Percentiles rank a stretch among this genome's conserved stretches.
phyloP scores from a whole-genome alignment of 2,329 filamentous ascomycete species.

The Claviceps sp. region DNA sequence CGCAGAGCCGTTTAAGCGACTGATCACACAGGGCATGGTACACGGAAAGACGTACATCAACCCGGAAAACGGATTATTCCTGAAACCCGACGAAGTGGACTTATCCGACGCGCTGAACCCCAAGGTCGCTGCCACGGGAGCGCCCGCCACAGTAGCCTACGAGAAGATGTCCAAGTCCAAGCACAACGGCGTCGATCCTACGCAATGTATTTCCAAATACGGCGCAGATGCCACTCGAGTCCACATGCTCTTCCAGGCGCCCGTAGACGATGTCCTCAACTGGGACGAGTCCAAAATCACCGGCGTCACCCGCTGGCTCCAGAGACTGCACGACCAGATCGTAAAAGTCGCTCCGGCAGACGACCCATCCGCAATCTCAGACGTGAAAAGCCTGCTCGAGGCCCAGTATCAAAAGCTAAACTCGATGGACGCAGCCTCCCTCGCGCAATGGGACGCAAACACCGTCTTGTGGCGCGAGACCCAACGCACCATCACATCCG shows the following conservation, averaged over 20 bases:
- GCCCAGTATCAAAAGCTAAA: slow-evolving; percentile 16
- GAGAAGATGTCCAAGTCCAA: slow-evolving; percentile 97
- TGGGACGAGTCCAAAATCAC: slow-evolving; percentile 78
- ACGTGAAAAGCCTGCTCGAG: slow-evolving; percentile 24
- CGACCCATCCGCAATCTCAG: slow-evolving; percentile 4
- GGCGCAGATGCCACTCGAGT: slow-evolving; percentile 75
- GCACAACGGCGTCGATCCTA: slow-evolving; percentile 79
- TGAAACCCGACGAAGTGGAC: slow-evolving; percentile 65
- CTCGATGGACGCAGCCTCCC: slow-evolving; percentile 18
- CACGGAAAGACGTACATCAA: slow-evolving; percentile 75
- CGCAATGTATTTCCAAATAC: slow-evolving; percentile 54
- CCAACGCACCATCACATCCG: slow-evolving; percentile 52
- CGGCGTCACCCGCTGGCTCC: slow-evolving; percentile 71
- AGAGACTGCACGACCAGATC: slow-evolving; percentile 49
- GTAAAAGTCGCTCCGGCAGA: slow-evolving; percentile 8
- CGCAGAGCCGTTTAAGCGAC: slow-evolving; percentile 66
- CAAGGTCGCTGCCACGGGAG: slow-evolving; percentile 46
- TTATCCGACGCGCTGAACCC: slow-evolving; percentile 41
- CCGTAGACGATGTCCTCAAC: slow-evolving; percentile 69
- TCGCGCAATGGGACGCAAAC: slow-evolving; percentile 32
- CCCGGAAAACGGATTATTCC: slow-evolving; percentile 59
- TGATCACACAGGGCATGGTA: slow-evolving; percentile 87
- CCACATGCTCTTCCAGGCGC: slow-evolving; percentile 81
- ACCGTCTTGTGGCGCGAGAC: slow-evolving; percentile 47
- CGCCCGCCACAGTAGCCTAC: slow-evolving; percentile 48